These are phyloP conservation scores for Trypanosoma brucei DNA, from an alignment of 208 protist genomes.

Conservation along the genomic window DNA sequence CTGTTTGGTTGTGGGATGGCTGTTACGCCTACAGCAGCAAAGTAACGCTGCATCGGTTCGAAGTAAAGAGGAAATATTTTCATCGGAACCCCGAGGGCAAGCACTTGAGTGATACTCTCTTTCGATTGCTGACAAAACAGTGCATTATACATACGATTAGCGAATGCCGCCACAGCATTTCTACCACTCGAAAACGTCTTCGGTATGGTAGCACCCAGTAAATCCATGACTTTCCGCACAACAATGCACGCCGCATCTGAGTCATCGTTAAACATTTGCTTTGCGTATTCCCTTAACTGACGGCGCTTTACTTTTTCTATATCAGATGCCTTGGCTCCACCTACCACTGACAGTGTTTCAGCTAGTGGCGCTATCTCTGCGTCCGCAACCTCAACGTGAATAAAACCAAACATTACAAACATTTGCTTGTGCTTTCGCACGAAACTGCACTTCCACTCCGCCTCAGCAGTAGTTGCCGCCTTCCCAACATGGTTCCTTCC, in stretches of 20 bases:
- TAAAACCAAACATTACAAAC: slow-evolving; percentile 44
- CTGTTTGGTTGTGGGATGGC: slow-evolving; percentile 87
- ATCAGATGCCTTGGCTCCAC: neutral
- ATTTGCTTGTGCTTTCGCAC: slow-evolving; percentile 33
- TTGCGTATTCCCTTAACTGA: neutral
- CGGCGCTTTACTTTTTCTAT: neutral
- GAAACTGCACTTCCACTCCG: slow-evolving; percentile 64
- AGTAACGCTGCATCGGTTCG: slow-evolving; percentile 24
- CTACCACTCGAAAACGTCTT: neutral
- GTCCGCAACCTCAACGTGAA: slow-evolving; percentile 63
- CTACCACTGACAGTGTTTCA: slow-evolving; percentile 1
- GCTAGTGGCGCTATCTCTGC: neutral
- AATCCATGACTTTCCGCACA: slow-evolving; percentile 6
- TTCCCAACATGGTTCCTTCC: no score
- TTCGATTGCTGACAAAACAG: no score
- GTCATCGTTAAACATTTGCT: slow-evolving; percentile 7
- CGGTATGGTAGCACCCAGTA: slow-evolving; percentile 15
- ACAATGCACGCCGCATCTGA: neutral
- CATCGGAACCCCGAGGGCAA: slow-evolving; percentile 75
- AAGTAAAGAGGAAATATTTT: slow-evolving; percentile 70
- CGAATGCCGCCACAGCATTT: neutral
- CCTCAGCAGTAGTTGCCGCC: slow-evolving; percentile 9
- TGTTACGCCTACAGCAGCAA: slow-evolving; percentile 52
- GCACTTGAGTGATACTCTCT: slow-evolving; percentile 53
- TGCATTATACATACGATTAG: no score